phyloP scores from a whole-genome alignment of 768 basidiomycete species.

The Kwoniella dendrophila region DNA sequence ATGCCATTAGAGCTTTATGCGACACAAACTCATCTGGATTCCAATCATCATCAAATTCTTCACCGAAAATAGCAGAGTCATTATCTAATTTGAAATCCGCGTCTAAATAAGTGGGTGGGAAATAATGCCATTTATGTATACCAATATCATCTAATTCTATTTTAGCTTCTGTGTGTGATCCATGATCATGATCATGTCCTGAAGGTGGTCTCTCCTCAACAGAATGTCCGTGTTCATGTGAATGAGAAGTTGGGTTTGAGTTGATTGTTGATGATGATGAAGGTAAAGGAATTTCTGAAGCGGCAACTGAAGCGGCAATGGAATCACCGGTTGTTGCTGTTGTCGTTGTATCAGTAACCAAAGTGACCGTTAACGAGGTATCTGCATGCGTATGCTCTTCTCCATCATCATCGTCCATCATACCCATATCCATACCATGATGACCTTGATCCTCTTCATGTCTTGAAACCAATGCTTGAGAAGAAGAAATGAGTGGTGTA shows the following conservation, averaged over 20 bases:
- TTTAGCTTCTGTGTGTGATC: constrained; percentile 35
- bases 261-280: constrained; percentile 5
- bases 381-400: constrained; percentile 17
- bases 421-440: constrained; percentile 14
- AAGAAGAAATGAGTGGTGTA: background rate
- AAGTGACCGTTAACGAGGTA: background rate
- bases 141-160: constrained; percentile 26
- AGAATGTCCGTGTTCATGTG: constrained; percentile 7
- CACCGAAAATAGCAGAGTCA: constrained; percentile 45
- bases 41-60: constrained; percentile 40
- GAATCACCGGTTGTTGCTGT: constrained; percentile 1
- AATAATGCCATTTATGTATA: constrained; percentile 37
- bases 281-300: no score
- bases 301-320: no score
- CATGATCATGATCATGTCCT: constrained; percentile 23
- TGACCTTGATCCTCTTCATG: constrained; percentile 19
- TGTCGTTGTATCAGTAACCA: background rate
- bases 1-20: constrained; percentile 64
- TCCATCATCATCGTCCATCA: constrained; percentile 2
- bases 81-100: constrained; percentile 39
- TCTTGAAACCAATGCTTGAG: constrained; percentile 2
- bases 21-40: constrained; percentile 26
- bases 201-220: background rate
- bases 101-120: constrained; percentile 41
- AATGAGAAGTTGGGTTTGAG: background rate